These are phyloP conservation scores for Auricularia sp. DNA, from an alignment of 768 basidiomycete species.

Conservation along the genomic window DNA sequence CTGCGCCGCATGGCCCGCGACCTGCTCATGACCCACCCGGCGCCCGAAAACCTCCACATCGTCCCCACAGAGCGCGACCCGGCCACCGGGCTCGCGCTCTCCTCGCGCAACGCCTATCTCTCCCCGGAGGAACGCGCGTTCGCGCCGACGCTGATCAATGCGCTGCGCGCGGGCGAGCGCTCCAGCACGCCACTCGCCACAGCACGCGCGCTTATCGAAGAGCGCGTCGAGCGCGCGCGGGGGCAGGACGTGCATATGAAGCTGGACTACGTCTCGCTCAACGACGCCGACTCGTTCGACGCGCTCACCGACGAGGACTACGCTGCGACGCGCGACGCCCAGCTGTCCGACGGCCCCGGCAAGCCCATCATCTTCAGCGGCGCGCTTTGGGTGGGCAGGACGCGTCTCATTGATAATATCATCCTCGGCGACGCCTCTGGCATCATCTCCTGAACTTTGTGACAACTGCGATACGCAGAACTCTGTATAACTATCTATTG, in stretches of 20 bases:
- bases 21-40: slow-evolving; percentile 70
- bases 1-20: slow-evolving; percentile 71
- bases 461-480: no score
- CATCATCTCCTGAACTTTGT: slow-evolving; percentile 20
- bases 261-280: slow-evolving; percentile 84
- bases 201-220: slow-evolving; percentile 26
- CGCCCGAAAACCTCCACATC: slow-evolving; percentile 66
- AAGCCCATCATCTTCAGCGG: slow-evolving; percentile 70
- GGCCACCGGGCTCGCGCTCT: slow-evolving; percentile 64
- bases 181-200: slow-evolving; percentile 45
- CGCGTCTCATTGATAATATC: slow-evolving; percentile 88
- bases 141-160: slow-evolving; percentile 52
- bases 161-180: slow-evolving; percentile 46
- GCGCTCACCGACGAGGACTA: slow-evolving; percentile 30
- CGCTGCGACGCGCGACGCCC: slow-evolving; percentile 17
- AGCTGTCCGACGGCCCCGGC: slow-evolving; percentile 14
- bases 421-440: slow-evolving; percentile 46
- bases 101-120: slow-evolving; percentile 85
- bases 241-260: slow-evolving; percentile 38
- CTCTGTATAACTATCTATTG: no score
- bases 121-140: slow-evolving; percentile 47
- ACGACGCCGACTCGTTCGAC: slow-evolving; percentile 68
- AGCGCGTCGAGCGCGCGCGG: slow-evolving; percentile 13
- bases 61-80: slow-evolving; percentile 73
- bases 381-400: slow-evolving; percentile 75